Evolutionary conservation across 208 protist genomes (phyloP), one percentile per base, ranked within the genome.

Genomic region (Herpetomonas muscarum): DNA sequence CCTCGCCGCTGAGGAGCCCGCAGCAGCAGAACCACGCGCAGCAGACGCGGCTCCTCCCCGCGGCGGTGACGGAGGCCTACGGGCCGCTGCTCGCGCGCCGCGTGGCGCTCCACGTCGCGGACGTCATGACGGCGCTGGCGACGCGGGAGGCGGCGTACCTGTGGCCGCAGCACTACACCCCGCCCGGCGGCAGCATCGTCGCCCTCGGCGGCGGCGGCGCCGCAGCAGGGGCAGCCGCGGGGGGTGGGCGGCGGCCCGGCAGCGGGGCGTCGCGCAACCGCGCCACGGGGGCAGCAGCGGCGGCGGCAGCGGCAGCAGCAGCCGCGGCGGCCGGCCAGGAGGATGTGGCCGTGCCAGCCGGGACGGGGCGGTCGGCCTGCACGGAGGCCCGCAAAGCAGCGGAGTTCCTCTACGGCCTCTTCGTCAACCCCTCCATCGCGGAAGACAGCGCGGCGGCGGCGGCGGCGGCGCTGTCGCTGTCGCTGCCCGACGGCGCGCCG

Each of bases 71-170:
- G 19, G 56, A 70, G 21, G 44, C 30, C 26, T 85, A 87, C 41
- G 86, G 86, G 5, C 26, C 62, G 19, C 66, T 69, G 17, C 74
- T 90, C 24, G 64, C 81, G 0, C 72, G 61, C 5, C 78, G 76
- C 44, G 57, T 90, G 19, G 70, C 77, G 34, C 57, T 93, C 34
- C 49, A 79, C 2, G 57, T 88, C 6, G 79, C 77, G 10, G 81
- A 93, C 51, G 58, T 82, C 15, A 68, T 93, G 12, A 73, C 84
- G 10, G 41, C 55, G 9, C 58, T 89, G 41, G 76, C 74, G 9
- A 61, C 68, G 4, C 70, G 70, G 41, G 79, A 93, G 34, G 42
- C 67, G 0, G 55, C 57, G 3, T 85, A 85, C 57, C 66, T 78
- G 37, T 90, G 79, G 76, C 57, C 59, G 39, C 44, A 46, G 44